phyloP scores from a whole-genome alignment of 805 yeast genomes.

The Saccharomycopsis olivae region DNA sequence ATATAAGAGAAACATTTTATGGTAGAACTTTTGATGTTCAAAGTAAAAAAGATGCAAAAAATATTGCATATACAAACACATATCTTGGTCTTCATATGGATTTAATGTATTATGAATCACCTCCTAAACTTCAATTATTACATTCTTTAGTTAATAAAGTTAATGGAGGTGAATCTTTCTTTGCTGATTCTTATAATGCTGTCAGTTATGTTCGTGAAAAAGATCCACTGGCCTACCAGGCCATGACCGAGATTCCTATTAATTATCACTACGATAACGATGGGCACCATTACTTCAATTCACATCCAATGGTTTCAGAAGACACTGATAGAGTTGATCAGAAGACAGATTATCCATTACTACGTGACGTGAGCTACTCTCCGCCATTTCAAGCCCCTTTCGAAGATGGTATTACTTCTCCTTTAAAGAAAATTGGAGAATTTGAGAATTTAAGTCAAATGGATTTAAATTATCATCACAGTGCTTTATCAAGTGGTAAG shows the following conservation, averaged over 20 bases:
- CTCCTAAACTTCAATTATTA: slow-evolving; percentile 67
- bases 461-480: slow-evolving; percentile 15
- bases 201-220: slow-evolving; percentile 38
- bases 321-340: slow-evolving; percentile 18
- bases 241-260: slow-evolving; percentile 48
- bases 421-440: slow-evolving; percentile 20
- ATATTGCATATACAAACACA: slow-evolving; percentile 58
- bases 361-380: slow-evolving; percentile 58
- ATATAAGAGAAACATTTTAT: slow-evolving; percentile 59
- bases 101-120: slow-evolving; percentile 63
- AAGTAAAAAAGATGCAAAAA: slow-evolving; percentile 41
- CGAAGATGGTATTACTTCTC: slow-evolving; percentile 41
- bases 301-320: slow-evolving; percentile 20
- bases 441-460: slow-evolving; percentile 18
- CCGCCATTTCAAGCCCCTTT: slow-evolving; percentile 82
- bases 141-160: slow-evolving; percentile 43
- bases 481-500: slow-evolving; percentile 29
- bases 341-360: slow-evolving; percentile 24
- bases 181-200: slow-evolving; percentile 60
- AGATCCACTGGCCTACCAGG: slow-evolving; percentile 57
- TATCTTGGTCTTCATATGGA: slow-evolving; percentile 72
- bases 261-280: slow-evolving; percentile 48
- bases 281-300: slow-evolving; percentile 4
- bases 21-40: slow-evolving; percentile 63
- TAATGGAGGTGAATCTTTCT: slow-evolving; percentile 53